These are phyloP conservation scores for Hebeloma cylindrosporum DNA, from an alignment of 768 basidiomycete species.

Conservation along the genomic window DNA sequence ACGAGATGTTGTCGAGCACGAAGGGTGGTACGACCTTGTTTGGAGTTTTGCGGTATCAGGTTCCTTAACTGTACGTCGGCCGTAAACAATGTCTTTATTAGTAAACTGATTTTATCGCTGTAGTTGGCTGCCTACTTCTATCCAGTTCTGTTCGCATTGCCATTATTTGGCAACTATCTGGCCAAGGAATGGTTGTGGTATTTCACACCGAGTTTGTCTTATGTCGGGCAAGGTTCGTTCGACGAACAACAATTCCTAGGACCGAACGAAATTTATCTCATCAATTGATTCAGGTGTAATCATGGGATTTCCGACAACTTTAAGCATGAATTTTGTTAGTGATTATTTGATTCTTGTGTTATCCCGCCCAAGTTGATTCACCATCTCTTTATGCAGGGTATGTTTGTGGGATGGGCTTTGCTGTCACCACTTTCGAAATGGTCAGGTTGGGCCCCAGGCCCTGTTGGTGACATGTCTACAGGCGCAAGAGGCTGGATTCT, in stretches of 20 bases:
- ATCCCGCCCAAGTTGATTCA: not conserved
- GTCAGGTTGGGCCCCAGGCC: constrained; percentile 90
- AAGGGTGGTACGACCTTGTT: constrained; percentile 76
- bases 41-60: constrained; percentile 81
- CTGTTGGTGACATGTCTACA: constrained; percentile 80
- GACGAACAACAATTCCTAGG: too few species aligned
- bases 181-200: constrained; percentile 92
- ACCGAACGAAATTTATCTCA: constrained; percentile 6
- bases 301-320: constrained; percentile 94
- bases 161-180: constrained; percentile 79
- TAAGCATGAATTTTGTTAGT: constrained; percentile 87
- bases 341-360: not conserved
- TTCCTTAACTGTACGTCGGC: constrained; percentile 61
- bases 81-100: not conserved
- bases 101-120: not conserved
- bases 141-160: constrained; percentile 84
- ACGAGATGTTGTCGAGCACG: constrained; percentile 52
- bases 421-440: constrained; percentile 86
- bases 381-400: constrained; percentile 57
- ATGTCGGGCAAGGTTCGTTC: constrained; percentile 81
- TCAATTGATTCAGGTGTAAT: constrained; percentile 66
- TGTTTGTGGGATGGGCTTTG: constrained; percentile 95
- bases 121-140: constrained; percentile 89
- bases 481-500: constrained; percentile 97
- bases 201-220: constrained; percentile 88